These are phyloP conservation scores for Psilocybe tampanensis DNA, from an alignment of 768 basidiomycete genomes.

Conservation along the genomic window DNA sequence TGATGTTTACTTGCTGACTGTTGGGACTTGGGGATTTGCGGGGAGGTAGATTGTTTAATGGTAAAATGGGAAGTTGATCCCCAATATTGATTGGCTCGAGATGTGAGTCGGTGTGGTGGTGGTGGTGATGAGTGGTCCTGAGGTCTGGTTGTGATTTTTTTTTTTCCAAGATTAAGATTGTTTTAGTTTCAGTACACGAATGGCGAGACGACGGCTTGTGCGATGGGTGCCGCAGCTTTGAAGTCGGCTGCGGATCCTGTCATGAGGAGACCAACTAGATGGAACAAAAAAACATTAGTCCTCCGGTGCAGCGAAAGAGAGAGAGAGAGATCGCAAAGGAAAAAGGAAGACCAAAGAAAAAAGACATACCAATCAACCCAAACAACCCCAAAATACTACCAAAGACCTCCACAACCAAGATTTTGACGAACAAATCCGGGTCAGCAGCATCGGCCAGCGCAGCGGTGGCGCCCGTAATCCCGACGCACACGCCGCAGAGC, in stretches of 20 bases:
- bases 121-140: too few species aligned
- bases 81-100: too few species aligned
- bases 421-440: conserved; percentile 93
- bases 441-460: conserved; percentile 96
- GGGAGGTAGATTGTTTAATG: too few species aligned
- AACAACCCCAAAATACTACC: conserved; percentile 91
- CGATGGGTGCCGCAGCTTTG: conserved; percentile 36
- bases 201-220: conserved; percentile 38
- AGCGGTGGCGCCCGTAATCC: conserved; percentile 93
- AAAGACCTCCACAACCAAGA: conserved; percentile 95
- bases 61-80: too few species aligned
- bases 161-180: too few species aligned
- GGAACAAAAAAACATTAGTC: conserved; percentile 1
- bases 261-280: conserved; percentile 80
- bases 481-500: conserved; percentile 92
- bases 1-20: too few species aligned
- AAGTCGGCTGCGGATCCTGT: conserved; percentile 68
- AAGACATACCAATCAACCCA: conserved; percentile 81
- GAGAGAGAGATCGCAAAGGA: background rate
- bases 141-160: background rate
- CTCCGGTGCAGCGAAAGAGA: background rate
- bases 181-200: conserved; percentile 34
- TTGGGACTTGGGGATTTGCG: too few species aligned
- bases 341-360: background rate
- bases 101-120: too few species aligned